These are phyloP conservation scores for Rosa rugosa DNA, from an alignment of 306 rosid genomes.

Conservation along the genomic window DNA sequence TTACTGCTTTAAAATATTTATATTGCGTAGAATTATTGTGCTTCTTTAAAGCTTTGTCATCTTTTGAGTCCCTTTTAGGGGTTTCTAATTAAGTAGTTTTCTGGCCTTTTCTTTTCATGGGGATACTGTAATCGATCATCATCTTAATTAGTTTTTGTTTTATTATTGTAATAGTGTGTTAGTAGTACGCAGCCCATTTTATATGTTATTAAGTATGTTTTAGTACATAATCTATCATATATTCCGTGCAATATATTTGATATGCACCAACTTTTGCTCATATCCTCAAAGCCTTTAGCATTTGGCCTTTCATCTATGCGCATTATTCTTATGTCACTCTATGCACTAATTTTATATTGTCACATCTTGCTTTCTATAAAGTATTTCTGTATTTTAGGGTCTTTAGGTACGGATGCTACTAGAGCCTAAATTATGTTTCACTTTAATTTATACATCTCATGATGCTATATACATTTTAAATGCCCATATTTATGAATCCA, in stretches of 20 bases:
- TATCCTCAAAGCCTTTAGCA: neutral
- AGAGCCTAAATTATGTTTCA: neutral
- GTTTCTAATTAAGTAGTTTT: neutral
- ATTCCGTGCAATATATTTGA: neutral
- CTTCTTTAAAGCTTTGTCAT: constrained; percentile 16
- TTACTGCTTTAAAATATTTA: neutral
- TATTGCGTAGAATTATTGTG: constrained; percentile 26
- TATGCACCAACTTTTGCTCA: neutral
- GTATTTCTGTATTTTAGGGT: constrained; percentile 5
- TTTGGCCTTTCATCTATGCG: neutral
- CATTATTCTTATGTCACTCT: constrained; percentile 7
- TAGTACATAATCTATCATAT: constrained; percentile 1
- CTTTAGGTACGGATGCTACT: neutral
- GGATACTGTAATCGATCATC: neutral
- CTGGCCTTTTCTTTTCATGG: neutral
- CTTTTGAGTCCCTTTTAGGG: constrained; percentile 14
- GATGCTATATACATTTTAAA: neutral
- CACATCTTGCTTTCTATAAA: neutral
- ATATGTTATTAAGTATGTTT: neutral
- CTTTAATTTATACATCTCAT: neutral
- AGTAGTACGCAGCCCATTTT: neutral
- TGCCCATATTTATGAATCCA: neutral
- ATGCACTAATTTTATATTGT: neutral
- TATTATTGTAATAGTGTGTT: neutral
- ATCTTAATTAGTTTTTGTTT: neutral